Evolutionary conservation across 2,329 filamentous ascomycete species (phyloP).

Genomic region (Curvularia sp.): DNA sequence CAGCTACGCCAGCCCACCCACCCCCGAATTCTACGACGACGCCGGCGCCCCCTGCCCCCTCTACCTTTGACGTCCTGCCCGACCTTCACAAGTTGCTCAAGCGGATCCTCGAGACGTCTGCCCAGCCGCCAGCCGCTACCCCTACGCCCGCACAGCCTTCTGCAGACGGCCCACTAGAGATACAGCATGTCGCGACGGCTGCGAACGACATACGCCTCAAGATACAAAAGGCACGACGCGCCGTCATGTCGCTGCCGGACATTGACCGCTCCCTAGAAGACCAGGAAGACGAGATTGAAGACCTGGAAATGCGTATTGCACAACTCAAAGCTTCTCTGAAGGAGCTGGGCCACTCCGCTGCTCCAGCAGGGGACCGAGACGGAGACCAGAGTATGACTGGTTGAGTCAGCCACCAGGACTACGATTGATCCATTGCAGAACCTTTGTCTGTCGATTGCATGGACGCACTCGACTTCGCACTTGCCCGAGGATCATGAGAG

Average conservation of each 20-base stretch:
- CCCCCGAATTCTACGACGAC: slow-evolving; percentile 45
- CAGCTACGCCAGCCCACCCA: slow-evolving; percentile 39
- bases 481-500: slow-evolving; percentile 23
- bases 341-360: slow-evolving; percentile 39
- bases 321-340: slow-evolving; percentile 61
- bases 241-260: slow-evolving; percentile 72
- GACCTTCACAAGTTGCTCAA: slow-evolving; percentile 79
- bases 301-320: slow-evolving; percentile 69
- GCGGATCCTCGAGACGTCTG: slow-evolving; percentile 67
- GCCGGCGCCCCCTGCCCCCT: slow-evolving; percentile 74
- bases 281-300: slow-evolving; percentile 73
- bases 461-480: slow-evolving; percentile 38
- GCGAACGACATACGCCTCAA: slow-evolving; percentile 82
- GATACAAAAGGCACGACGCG: slow-evolving; percentile 76
- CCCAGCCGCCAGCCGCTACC: slow-evolving; percentile 38
- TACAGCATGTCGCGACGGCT: slow-evolving; percentile 80
- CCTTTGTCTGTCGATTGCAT: slow-evolving; percentile 39
- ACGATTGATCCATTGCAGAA: slow-evolving; percentile 42
- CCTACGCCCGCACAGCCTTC: slow-evolving; percentile 36
- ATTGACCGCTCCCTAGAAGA: slow-evolving; percentile 70
- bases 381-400: slow-evolving; percentile 50
- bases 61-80: slow-evolving; percentile 85
- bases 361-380: slow-evolving; percentile 28
- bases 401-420: slow-evolving; percentile 35
- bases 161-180: slow-evolving; percentile 57